Evolutionary conservation across 176 grass and related monocot species (phyloP).

Genomic region (Bonia amplexicaulis): DNA sequence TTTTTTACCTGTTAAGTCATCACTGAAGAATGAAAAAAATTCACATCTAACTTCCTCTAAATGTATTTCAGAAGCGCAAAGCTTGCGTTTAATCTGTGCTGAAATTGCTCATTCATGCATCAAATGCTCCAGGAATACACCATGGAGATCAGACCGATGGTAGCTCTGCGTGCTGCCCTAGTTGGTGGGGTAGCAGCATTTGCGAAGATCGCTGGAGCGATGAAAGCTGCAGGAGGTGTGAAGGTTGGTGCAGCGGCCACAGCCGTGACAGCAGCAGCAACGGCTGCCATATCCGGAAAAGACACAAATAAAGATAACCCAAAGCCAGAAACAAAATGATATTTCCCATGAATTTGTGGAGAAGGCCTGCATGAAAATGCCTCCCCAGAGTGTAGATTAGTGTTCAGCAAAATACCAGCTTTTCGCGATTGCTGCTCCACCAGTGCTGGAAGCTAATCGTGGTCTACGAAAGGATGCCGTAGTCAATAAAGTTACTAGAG

Average conservation of each 20-base stretch:
- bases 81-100: neutral
- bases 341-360: neutral
- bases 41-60: neutral
- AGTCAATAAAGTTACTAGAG: conserved; percentile 3
- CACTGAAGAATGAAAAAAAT: neutral
- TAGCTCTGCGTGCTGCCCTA: conserved; percentile 80
- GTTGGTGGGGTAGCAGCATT: conserved; percentile 80
- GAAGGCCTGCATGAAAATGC: neutral
- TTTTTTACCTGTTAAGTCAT: neutral
- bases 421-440: neutral
- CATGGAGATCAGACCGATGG: conserved; percentile 76
- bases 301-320: conserved; percentile 25
- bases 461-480: neutral
- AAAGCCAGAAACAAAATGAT: conserved; percentile 54
- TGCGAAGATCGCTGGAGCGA: conserved; percentile 62
- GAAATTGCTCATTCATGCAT: conserved; percentile 8
- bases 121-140: conserved; percentile 28
- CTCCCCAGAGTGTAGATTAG: neutral
- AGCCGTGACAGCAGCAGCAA: conserved; percentile 65
- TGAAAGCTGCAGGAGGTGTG: conserved; percentile 80
- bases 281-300: conserved; percentile 58
- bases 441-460: neutral
- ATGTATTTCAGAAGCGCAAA: neutral
- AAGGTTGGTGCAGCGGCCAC: conserved; percentile 76
- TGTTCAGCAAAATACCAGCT: neutral